Evolutionary conservation across 768 basidiomycete species (phyloP).

Genomic region (Tricholoma bakamatsutake): DNA sequence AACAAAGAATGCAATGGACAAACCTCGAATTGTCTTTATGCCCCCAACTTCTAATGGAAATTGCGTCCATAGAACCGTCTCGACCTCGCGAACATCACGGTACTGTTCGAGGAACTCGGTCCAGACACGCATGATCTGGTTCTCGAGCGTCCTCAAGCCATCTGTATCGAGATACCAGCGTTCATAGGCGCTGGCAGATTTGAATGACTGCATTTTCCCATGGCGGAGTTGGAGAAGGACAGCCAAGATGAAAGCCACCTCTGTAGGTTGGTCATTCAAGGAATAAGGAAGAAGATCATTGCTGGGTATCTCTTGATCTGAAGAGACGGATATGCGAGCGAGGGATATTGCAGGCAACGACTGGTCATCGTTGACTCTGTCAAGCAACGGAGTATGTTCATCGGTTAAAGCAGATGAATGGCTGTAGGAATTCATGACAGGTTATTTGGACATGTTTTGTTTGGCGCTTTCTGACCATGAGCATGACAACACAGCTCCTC

Average conservation of each 20-base stretch:
- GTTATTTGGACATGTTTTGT: not conserved
- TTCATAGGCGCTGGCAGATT: conserved; percentile 34
- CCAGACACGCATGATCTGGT: conserved; percentile 32
- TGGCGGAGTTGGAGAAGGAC: conserved; percentile 30
- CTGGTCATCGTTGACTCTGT: not conserved
- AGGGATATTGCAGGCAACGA: not conserved
- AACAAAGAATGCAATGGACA: conserved; percentile 2
- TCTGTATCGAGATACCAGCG: conserved; percentile 28
- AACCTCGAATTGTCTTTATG: conserved; percentile 24
- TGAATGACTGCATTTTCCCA: conserved; percentile 12
- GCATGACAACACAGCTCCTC: conserved; percentile 57
- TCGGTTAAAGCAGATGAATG: not conserved
- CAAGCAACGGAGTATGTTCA: not conserved
- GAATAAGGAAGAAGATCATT: not conserved
- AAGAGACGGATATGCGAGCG: not conserved
- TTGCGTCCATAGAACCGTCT: conserved; percentile 42
- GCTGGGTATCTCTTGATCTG: not conserved
- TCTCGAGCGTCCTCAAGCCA: conserved; percentile 27
- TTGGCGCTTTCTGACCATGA: conserved; percentile 25
- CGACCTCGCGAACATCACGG: conserved; percentile 35
- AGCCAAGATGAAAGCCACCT: conserved; percentile 25
- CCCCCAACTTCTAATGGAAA: conserved; percentile 30
- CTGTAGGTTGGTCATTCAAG: conserved; percentile 5
- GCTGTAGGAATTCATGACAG: not conserved
- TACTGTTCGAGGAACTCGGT: conserved; percentile 34